These are phyloP conservation scores for Pestalotiopsis fici DNA, from an alignment of 2,329 filamentous ascomycete genomes.

Conservation along the genomic window DNA sequence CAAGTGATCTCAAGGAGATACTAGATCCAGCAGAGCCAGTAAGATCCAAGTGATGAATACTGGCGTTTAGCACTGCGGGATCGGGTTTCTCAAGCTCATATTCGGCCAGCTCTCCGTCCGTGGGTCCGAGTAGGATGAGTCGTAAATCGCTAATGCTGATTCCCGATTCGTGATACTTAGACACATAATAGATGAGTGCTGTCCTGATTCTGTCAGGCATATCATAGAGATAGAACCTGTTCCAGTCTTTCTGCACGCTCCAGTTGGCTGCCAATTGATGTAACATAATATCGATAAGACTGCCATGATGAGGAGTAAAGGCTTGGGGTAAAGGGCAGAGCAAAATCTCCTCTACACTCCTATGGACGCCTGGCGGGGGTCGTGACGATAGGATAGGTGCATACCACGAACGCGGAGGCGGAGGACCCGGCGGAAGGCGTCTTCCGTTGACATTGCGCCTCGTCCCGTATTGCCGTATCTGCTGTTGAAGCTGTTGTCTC, in stretches of 20 bases:
- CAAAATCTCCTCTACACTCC: constrained; percentile 13
- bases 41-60: constrained; percentile 55
- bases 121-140: constrained; percentile 31
- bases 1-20: constrained; percentile 53
- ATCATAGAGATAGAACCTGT: constrained; percentile 57
- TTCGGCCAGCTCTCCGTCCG: constrained; percentile 25
- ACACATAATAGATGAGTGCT: constrained; percentile 52
- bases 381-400: constrained; percentile 32
- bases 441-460: constrained; percentile 46
- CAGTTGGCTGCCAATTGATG: constrained; percentile 54
- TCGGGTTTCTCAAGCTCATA: constrained; percentile 29
- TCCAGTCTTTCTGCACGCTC: constrained; percentile 55
- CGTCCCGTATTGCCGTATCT: too few species aligned
- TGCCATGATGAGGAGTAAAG: constrained; percentile 43
- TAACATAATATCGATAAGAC: constrained; percentile 53
- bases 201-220: constrained; percentile 55
- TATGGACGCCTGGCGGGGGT: constrained; percentile 22
- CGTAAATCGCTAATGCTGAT: constrained; percentile 52
- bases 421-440: constrained; percentile 58
- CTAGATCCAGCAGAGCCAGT: constrained; percentile 52
- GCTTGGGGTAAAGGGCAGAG: constrained; percentile 42
- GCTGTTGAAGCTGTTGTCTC: constrained; percentile 34
- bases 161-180: constrained; percentile 43
- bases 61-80: constrained; percentile 38
- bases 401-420: constrained; percentile 61